A percentile compares a stretch with the other conserved stretches of the same genome.
Evolutionary conservation across 225 moss, liverwort and hornwort species (phyloP).

Genomic region (Ulota crispa): DNA sequence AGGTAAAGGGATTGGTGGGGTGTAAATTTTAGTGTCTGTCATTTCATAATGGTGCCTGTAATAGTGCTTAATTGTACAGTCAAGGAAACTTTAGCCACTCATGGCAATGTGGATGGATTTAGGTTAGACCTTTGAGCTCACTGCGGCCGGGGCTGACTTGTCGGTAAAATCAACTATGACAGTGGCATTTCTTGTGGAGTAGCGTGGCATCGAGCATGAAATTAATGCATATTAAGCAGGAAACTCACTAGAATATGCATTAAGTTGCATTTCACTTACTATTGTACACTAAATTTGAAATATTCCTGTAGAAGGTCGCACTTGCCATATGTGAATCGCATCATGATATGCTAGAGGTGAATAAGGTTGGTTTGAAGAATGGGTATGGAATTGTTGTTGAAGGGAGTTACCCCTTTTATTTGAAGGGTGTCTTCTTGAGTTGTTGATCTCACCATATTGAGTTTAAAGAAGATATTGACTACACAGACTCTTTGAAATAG

Average conservation of each 20-base stretch:
- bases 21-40: neutral
- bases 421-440: neutral
- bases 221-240: neutral
- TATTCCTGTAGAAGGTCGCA: neutral
- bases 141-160: neutral
- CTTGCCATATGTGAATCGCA: neutral
- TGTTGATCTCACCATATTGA: neutral
- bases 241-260: neutral
- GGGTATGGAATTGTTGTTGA: neutral
- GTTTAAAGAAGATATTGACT: neutral
- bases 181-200: neutral
- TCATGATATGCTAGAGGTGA: neutral
- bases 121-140: neutral
- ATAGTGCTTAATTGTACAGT: neutral
- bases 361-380: neutral
- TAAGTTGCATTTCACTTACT: neutral
- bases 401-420: neutral
- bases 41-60: neutral
- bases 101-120: conserved; percentile 17
- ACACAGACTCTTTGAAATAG: neutral
- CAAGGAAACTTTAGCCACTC: neutral
- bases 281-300: neutral
- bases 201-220: neutral
- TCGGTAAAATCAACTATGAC: neutral
- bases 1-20: neutral